Percentiles rank a stretch among this genome's conserved stretches.
Conservation (phyloP, 495 filamentous ascomycete species). For the Penicillium steckii region DNA sequence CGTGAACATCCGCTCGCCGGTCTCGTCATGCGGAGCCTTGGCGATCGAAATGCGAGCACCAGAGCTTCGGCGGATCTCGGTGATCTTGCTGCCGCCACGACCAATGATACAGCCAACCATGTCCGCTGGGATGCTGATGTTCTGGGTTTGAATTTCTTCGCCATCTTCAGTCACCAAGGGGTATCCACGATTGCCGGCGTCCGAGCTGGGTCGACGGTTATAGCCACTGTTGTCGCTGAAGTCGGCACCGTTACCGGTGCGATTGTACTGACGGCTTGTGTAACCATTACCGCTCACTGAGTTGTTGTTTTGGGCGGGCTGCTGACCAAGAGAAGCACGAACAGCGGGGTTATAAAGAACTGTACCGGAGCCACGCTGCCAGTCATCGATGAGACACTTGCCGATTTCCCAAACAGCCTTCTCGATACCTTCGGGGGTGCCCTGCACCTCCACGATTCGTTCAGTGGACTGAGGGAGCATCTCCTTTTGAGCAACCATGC, state of each 20-base stretch:
- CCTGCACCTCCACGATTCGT: slow-evolving; percentile 93
- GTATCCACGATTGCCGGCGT: slow-evolving; percentile 66
- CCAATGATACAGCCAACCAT: slow-evolving; percentile 99
- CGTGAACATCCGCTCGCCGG: slow-evolving; percentile 98
- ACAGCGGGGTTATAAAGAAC: slow-evolving; percentile 96
- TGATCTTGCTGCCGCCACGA: slow-evolving; percentile 90
- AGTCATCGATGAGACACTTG: slow-evolving; percentile 97
- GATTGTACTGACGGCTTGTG: slow-evolving; percentile 73
- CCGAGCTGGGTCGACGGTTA: slow-evolving; percentile 77
- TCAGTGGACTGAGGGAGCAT: slow-evolving; percentile 99
- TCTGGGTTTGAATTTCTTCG: slow-evolving; percentile 96
- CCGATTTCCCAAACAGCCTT: slow-evolving; percentile 97
- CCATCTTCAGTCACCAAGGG: slow-evolving; percentile 91
- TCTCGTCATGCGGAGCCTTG: slow-evolving; percentile 96
- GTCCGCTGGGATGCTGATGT: slow-evolving; percentile 98
- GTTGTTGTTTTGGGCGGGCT: slow-evolving; percentile 34
- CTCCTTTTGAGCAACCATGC: slow-evolving; percentile 99
- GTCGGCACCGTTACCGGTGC: slow-evolving; percentile 95
- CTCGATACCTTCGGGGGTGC: slow-evolving; percentile 89
- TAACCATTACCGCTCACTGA: slow-evolving; percentile 47
- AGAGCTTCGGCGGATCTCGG: slow-evolving; percentile 93
- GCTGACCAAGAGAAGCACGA: slow-evolving; percentile 65
- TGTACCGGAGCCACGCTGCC: slow-evolving; percentile 93
- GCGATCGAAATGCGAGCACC: slow-evolving; percentile 97
- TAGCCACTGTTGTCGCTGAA: slow-evolving; percentile 82